Evolutionary conservation across 2,329 filamentous ascomycete species (phyloP), one percentile per base, ranked within the genome.

Genomic region (Aureobasidium lini): DNA sequence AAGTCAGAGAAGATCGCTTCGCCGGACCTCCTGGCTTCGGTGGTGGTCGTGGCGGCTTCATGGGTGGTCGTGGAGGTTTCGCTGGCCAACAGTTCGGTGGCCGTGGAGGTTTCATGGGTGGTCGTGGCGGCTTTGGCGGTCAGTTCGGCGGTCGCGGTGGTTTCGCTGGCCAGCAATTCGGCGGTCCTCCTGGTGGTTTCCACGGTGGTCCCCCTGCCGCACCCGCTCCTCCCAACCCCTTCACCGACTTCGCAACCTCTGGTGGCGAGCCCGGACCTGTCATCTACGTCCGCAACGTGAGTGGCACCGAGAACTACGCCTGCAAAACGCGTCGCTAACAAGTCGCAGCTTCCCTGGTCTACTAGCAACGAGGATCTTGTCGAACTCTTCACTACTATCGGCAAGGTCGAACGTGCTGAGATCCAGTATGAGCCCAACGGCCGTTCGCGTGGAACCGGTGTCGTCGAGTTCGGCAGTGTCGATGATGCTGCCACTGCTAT

Each of bases 381-480:
- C 60, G 94, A 99, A 72, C 82, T 99, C 18, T 99, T 99, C 79
- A 92, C 89, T 16, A 99, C 94, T 10, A 99, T 99, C 69, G 94
- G 94, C 64, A 96, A 96, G 74, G 94, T 99, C 61, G 91, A 96
- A 69, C 91, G 94, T 68, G 94, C 94, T n/a, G 94, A 99, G 76
- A 97, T 99, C 60, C 94, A 99, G 75, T 97, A 99, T 70, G 94
- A 99, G 74, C 88, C 90, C 4, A 97, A 95, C 69, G 94, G 94
- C 47, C 89, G 94, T 67, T 99, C 94, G 62, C 88, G 91, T 64
- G 94, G 94, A 64, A 94, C 89, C 61, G 94, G 94, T 71, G 94
- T 99, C n/a, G 94, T 99, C 59, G 87, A 94, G 63, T 97, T 99
- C 71, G 90, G 95, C 70, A 83, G 77, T 57, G 77, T 84, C 15